Percentiles rank a stretch among this genome's conserved stretches.
Conservation (phyloP, 257 asterid genomes). For the Oldenlandia corymbosa region DNA sequence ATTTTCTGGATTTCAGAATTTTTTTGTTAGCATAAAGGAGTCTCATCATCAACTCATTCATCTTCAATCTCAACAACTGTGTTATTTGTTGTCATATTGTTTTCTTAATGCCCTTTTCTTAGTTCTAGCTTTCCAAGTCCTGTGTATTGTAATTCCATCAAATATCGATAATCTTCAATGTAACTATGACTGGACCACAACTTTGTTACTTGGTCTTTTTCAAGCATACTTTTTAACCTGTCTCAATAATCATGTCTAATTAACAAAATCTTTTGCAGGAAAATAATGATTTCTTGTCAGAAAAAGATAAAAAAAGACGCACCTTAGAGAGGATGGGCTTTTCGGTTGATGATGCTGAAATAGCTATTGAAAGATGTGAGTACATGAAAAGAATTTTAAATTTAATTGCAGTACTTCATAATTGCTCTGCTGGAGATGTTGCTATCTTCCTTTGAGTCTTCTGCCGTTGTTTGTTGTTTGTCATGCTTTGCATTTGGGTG, state of each 20-base stretch:
- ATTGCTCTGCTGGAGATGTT: neutral
- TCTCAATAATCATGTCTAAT: constrained; percentile 13
- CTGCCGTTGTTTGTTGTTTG: neutral
- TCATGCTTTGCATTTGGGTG: neutral
- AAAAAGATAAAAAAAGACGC: constrained; percentile 21
- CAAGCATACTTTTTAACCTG: neutral
- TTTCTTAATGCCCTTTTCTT: neutral
- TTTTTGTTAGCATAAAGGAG: neutral
- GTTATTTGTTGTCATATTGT: neutral
- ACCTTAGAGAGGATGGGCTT: constrained; percentile 42
- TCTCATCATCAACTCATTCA: neutral
- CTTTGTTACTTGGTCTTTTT: no score
- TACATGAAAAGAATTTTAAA: neutral
- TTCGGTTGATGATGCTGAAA: constrained; percentile 30
- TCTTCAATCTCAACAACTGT: neutral
- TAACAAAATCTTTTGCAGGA: constrained; percentile 16
- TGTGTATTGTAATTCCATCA: no score
- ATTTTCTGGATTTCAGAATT: neutral
- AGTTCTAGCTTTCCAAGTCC: neutral
- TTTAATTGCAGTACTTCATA: neutral
- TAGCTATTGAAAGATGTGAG: constrained; percentile 47
- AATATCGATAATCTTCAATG: no score
- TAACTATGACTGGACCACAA: no score
- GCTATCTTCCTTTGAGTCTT: neutral
- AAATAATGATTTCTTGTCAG: constrained; percentile 15